Conservation (phyloP, 352 stramenopile genomes). For the Peronospora destructor region DNA sequence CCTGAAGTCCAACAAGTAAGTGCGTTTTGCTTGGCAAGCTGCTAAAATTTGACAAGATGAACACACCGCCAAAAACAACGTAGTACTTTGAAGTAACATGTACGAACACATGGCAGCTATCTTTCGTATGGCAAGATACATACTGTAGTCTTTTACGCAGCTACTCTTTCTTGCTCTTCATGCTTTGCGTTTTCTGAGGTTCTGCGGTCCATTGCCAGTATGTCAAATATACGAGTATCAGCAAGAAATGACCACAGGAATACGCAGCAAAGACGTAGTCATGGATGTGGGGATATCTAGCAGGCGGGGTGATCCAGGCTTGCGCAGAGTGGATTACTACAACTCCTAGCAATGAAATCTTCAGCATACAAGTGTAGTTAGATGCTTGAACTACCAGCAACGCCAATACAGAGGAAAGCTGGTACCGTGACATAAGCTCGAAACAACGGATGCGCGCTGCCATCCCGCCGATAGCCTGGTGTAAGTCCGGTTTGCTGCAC, state of each 20-base stretch:
- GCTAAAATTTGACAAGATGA: conserved; percentile 1
- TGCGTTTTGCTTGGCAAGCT: conserved; percentile 2
- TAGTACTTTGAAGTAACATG: neutral
- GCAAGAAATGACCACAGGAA: conserved; percentile 69
- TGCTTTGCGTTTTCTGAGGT: conserved; percentile 7
- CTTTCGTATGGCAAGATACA: neutral
- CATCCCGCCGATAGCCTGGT: conserved; percentile 38
- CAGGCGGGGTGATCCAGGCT: conserved; percentile 35
- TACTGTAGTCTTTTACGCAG: conserved; percentile 3
- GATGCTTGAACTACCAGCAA: neutral
- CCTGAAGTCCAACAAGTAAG: conserved; percentile 56
- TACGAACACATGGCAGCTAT: conserved; percentile 6
- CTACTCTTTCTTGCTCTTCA: conserved; percentile 41
- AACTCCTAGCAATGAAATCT: conserved; percentile 55
- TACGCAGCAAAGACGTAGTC: conserved; percentile 81
- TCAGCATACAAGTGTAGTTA: conserved; percentile 9
- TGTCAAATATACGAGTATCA: conserved; percentile 68
- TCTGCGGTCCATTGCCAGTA: conserved; percentile 77
- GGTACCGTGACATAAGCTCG: conserved; percentile 47
- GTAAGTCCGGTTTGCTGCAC: conserved; percentile 10
- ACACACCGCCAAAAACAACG: conserved; percentile 1
- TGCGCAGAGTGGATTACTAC: conserved; percentile 53
- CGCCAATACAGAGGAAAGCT: neutral
- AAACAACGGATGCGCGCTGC: conserved; percentile 27
- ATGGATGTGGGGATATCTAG: conserved; percentile 74